A percentile compares a stretch with the other conserved stretches of the same genome.
Evolutionary conservation across 228 moss, liverwort and hornwort genomes (phyloP).

Genomic region (Sphagnum magellanicum): DNA sequence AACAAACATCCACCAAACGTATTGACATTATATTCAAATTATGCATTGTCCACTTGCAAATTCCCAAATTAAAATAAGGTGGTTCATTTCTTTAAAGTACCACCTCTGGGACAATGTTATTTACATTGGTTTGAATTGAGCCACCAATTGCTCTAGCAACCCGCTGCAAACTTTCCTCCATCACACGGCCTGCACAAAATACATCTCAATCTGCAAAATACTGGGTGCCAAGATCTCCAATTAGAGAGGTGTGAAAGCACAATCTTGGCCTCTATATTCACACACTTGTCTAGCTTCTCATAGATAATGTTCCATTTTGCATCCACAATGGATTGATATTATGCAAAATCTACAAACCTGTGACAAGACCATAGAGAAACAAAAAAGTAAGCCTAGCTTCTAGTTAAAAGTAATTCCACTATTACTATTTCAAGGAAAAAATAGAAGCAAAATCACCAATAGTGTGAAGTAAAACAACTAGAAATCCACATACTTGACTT

Average conservation of each 20-base stretch:
- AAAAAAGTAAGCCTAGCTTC: background rate
- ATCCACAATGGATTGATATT: conserved; percentile 95
- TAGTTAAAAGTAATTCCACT: background rate
- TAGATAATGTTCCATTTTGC: conserved; percentile 99
- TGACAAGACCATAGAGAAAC: background rate
- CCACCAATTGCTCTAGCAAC: conserved; percentile 84
- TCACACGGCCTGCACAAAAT: conserved; percentile 91
- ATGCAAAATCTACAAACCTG: conserved; percentile 81
- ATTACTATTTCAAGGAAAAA: too few species aligned
- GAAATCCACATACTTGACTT: conserved; percentile 53
- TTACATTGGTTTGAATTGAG: conserved; percentile 89
- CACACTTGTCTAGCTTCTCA: conserved; percentile 92
- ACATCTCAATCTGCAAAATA: conserved; percentile 95
- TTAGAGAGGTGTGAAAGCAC: conserved; percentile 79
- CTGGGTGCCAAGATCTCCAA: conserved; percentile 91
- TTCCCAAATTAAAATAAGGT: too few species aligned
- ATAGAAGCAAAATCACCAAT: background rate
- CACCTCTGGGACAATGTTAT: conserved; percentile 86
- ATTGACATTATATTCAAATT: too few species aligned
- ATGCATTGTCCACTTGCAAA: too few species aligned
- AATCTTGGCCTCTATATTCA: conserved; percentile 87
- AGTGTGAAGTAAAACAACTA: background rate
- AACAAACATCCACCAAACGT: too few species aligned
- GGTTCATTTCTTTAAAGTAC: background rate
- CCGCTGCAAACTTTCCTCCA: conserved; percentile 86